These are phyloP conservation scores for Macrolepiota albuminosa DNA, from an alignment of 768 basidiomycete genomes.

Conservation along the genomic window DNA sequence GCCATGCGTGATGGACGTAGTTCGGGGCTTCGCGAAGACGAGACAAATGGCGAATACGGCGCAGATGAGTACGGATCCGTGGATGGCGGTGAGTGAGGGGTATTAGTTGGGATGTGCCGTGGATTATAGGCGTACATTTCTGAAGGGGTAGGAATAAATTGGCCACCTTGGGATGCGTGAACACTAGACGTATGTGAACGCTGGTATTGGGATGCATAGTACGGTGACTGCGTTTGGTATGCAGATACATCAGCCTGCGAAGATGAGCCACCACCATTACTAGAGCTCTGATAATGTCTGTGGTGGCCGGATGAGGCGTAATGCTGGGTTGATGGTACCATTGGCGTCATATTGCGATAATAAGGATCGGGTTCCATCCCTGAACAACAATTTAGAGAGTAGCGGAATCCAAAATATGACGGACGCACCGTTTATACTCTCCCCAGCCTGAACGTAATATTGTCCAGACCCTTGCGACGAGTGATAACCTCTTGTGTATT, in stretches of 20 bases:
- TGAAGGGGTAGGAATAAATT: slow-evolving; percentile 48
- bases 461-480: slow-evolving; percentile 27
- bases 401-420: not conserved
- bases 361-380: slow-evolving; percentile 21
- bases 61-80: slow-evolving; percentile 16
- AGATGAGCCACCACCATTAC: slow-evolving; percentile 19
- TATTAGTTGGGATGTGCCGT: slow-evolving; percentile 16
- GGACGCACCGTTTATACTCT: slow-evolving; percentile 15
- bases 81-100: slow-evolving; percentile 20
- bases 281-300: slow-evolving; percentile 19
- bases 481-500: slow-evolving; percentile 23
- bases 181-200: slow-evolving; percentile 15
- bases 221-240: slow-evolving; percentile 17
- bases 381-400: not conserved
- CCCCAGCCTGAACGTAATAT: slow-evolving; percentile 28
- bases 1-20: slow-evolving; percentile 33
- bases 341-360: slow-evolving; percentile 34
- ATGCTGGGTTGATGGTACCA: slow-evolving; percentile 23
- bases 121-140: slow-evolving; percentile 31
- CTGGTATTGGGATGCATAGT: slow-evolving; percentile 18
- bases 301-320: slow-evolving; percentile 22
- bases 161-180: slow-evolving; percentile 18
- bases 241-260: slow-evolving; percentile 11
- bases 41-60: slow-evolving; percentile 21
- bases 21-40: slow-evolving; percentile 25